Evolutionary conservation across 192 early-diverging fungal genomes (phyloP).

Genomic region (Tieghemiomyces parasiticus): DNA sequence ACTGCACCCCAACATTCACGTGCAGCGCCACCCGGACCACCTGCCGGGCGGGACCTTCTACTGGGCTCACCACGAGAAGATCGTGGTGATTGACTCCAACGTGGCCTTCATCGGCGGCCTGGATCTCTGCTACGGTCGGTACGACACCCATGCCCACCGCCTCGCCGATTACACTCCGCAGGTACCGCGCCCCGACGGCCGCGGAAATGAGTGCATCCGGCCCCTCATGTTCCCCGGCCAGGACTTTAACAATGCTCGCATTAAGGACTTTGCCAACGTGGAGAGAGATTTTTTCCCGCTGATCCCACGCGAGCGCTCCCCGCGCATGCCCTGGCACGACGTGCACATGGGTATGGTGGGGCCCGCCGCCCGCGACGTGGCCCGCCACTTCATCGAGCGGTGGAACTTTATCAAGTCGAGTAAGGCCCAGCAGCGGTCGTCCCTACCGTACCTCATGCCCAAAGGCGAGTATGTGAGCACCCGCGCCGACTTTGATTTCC

Average conservation of each 20-base stretch:
- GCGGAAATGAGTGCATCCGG: constrained; percentile 1
- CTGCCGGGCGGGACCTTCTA: constrained; percentile 51
- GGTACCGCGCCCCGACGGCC: constrained; percentile 9
- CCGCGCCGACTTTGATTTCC: constrained; percentile 38
- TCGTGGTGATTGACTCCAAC: constrained; percentile 59
- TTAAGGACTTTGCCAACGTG: constrained; percentile 56
- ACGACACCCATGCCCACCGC: constrained; percentile 64
- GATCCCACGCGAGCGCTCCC: constrained; percentile 30
- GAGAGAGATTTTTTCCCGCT: constrained; percentile 30
- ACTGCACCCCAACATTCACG: constrained; percentile 59
- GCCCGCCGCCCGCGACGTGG: constrained; percentile 60
- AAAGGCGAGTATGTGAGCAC: constrained; percentile 43
- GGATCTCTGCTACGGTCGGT: constrained; percentile 81
- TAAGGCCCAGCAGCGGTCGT: constrained; percentile 37
- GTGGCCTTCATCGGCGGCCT: constrained; percentile 77
- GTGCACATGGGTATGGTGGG: constrained; percentile 64
- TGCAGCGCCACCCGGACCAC: constrained; percentile 76
- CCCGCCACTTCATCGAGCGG: constrained; percentile 69
- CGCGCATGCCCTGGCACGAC: constrained; percentile 87
- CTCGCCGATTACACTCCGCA: constrained; percentile 49
- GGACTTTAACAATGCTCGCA: constrained; percentile 76
- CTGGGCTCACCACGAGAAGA: constrained; percentile 83
- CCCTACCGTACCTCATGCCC: constrained; percentile 49
- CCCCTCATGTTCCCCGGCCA: constrained; percentile 43
- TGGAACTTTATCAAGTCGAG: constrained; percentile 79